A percentile compares a stretch with the other conserved stretches of the same genome.
Conservation (phyloP, 352 stramenopile genomes). For the Globisporangium recalcitrans region DNA sequence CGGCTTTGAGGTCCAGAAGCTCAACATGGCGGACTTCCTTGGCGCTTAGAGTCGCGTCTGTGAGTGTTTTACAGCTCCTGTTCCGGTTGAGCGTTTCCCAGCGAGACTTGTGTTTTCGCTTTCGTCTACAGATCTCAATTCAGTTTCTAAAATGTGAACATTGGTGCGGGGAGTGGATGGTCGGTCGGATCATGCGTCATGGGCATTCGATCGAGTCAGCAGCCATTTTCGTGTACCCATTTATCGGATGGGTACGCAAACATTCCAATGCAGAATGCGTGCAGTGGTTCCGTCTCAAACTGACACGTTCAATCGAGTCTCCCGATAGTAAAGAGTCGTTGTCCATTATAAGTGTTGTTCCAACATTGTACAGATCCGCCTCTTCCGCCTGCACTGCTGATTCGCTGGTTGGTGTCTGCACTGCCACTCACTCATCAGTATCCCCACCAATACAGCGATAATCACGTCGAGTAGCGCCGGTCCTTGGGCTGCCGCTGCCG, state of each 20-base stretch:
- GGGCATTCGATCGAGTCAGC: too few species aligned
- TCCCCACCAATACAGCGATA: neutral
- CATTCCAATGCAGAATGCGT: neutral
- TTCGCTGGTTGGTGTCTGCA: too few species aligned
- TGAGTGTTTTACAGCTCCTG: too few species aligned
- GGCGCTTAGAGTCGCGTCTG: conserved; percentile 14
- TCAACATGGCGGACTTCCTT: conserved; percentile 75
- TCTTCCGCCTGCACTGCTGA: neutral
- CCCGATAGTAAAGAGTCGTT: too few species aligned
- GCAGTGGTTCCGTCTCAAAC: neutral
- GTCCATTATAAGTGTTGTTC: too few species aligned
- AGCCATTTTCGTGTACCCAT: neutral
- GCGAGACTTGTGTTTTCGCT: too few species aligned
- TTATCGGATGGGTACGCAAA: neutral
- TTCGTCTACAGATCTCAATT: too few species aligned
- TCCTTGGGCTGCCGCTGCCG: conserved; percentile 2
- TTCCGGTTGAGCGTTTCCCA: neutral
- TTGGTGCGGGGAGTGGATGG: too few species aligned
- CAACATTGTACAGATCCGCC: too few species aligned
- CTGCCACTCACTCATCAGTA: neutral
- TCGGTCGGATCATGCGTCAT: too few species aligned
- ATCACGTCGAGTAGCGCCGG: conserved; percentile 10
- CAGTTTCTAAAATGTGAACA: too few species aligned
- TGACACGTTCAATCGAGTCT: neutral
- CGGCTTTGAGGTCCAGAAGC: conserved; percentile 65